Evolutionary conservation across 2,329 filamentous ascomycete genomes (phyloP), one percentile per base, ranked within the genome.

Genomic region (Claviceps pazoutovae): DNA sequence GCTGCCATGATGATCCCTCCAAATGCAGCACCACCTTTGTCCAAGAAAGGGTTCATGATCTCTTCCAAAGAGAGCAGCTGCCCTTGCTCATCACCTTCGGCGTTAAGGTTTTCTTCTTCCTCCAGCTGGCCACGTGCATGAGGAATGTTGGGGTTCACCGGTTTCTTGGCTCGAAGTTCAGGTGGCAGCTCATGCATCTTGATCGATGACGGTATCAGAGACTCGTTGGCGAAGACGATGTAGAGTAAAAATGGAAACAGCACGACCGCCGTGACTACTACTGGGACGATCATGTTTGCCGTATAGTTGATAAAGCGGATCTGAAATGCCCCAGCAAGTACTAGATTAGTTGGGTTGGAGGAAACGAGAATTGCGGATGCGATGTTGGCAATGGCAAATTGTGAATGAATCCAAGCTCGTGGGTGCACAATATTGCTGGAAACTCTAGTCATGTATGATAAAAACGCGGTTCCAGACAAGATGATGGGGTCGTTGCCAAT

Each of bases 401-500:
- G 84, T 2, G 77, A 78, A 57, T 80, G 76, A 21, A 88, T 86
- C 84, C 84, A 88, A 0, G 84, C 84, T 59, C 80, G 71, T 0
- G 84, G 83, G 52, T 85, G 78, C 11, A 75, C 67, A 53, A 88
- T 88, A 56, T 88, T 88, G 64, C 76, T 81, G 0, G 83, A 86
- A 0, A 86, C 83, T 6, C 83, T 73, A 0, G 83, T 88, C 82
- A 88, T 86, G 64, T 88, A 88, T 2, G 84, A 81, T 13, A 88
- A 73, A 52, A 88, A 88, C 0, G 84, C 78, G 0, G 84, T 88
- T 1, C 84, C 84, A 0, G 83, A 86, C 0, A 88, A 67, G 50
- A 88, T 86, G 56, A 88, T 82, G 0, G 84, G 84, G 56, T 88
- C 84, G 53, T 88, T 88, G 7, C 84, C 84, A 48, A 88, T 82